Conservation (phyloP, 495 filamentous ascomycete species). For the Neurospora cerealis region DNA sequence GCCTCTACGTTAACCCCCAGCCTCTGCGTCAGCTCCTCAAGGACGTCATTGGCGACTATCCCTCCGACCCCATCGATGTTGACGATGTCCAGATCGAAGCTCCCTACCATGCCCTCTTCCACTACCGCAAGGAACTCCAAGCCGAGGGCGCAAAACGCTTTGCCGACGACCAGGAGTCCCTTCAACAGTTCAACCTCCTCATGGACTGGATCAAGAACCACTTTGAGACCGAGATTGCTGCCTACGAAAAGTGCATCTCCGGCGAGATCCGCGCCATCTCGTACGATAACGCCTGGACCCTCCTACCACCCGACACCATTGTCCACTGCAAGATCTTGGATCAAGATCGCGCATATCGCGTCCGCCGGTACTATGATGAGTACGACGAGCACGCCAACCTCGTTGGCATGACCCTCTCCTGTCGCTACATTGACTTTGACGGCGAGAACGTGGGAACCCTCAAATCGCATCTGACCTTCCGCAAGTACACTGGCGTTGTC, state of each 20-base stretch:
- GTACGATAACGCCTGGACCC: slow-evolving; percentile 27
- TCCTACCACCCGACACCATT: slow-evolving; percentile 22
- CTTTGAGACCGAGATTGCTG: slow-evolving; percentile 24
- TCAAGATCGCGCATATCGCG: slow-evolving; percentile 21
- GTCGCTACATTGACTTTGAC: slow-evolving; percentile 24
- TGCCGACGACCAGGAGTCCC: slow-evolving; percentile 16
- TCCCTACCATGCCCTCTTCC: slow-evolving; percentile 26
- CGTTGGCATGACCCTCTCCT: not conserved
- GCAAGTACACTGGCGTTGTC: slow-evolving; percentile 18
- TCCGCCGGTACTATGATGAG: slow-evolving; percentile 3
- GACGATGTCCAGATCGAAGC: slow-evolving; percentile 21
- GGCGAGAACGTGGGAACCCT: slow-evolving; percentile 21
- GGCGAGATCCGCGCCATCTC: slow-evolving; percentile 18
- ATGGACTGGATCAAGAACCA: slow-evolving; percentile 24
- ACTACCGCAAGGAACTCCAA: slow-evolving; percentile 20
- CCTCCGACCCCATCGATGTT: slow-evolving; percentile 20
- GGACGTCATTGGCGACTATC: slow-evolving; percentile 23
- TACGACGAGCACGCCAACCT: slow-evolving; percentile 10
- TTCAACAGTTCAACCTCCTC: slow-evolving; percentile 21
- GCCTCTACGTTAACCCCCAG: slow-evolving; percentile 23
- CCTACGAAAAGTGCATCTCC: slow-evolving; percentile 17
- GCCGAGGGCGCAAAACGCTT: slow-evolving; percentile 19
- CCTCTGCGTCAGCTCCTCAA: slow-evolving; percentile 22
- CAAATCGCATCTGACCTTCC: slow-evolving; percentile 8
- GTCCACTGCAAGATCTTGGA: slow-evolving; percentile 15